Base-by-base conservation (phyloP, 2,329 filamentous ascomycete species). In the Fusarium sp. region DNA sequence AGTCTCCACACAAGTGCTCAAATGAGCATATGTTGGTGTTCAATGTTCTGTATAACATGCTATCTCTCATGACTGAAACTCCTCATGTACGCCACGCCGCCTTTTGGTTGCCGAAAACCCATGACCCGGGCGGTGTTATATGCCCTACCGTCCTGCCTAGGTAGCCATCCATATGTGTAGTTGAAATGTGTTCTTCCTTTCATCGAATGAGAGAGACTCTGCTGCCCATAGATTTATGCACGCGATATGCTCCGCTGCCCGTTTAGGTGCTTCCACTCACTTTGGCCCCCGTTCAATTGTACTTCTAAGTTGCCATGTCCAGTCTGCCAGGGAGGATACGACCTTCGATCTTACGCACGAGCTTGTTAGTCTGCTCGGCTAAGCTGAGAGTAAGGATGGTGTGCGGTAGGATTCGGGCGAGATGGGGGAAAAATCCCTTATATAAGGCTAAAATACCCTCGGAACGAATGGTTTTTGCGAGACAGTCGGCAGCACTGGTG, bases 351-450 rank as follows among this genome's bases (percentile, higher is more conserved):
- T 88, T 92, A 71, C 92, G 87, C 83, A 99, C 90, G 56, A 97
- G 81, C 85, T 97, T 98, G 82, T 97, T 98, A 12, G 96, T 98
- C 84, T 99, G 96, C 83, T 99, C 96, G 5, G 96, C 96, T 77
- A 99, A 85, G 69, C 91, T 96, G 72, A 99, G 87, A 1, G 95
- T 99, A 73, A 98, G 82, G 78, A 98, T 94, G 41, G 96, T 99
- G 80, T 99, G 96, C 47, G 96, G 96, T 76, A 99, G 83, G 76
- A 99, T 98, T 75, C 96, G 87, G 32, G 96, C 94, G 72, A 99
- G 83, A 83, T 99, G 96, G 18, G 96, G 96, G 77, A 97, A 89
- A 84, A 97, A 98, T 63, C 96, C 96, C 85, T 99, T 99, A 86
- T 99, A 99, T 62, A 99, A 93, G 66, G 96, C 96, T 48, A 98